Conservation (phyloP, 148 eudicot species). For the Silene uniflora region DNA sequence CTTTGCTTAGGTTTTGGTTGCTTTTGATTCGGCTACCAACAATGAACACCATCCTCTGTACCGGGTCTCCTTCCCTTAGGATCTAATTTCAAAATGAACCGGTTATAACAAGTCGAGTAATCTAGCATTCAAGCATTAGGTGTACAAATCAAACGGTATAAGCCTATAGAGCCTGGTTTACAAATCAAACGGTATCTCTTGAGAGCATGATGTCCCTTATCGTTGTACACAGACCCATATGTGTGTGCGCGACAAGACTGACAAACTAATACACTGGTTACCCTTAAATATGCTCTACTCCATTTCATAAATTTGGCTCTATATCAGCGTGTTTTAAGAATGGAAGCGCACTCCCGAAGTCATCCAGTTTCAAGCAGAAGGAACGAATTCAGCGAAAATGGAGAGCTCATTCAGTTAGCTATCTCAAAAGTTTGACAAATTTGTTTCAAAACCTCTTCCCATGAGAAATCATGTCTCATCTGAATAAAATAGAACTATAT, state of each 20-base stretch:
- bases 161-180: not conserved
- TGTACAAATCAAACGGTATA: too few species aligned
- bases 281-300: not conserved
- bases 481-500: too few species aligned
- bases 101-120: not conserved
- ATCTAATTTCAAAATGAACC: slow-evolving; percentile 33
- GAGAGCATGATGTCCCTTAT: not conserved
- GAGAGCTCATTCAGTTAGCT: not conserved
- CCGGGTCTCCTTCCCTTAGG: slow-evolving; percentile 92
- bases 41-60: slow-evolving; percentile 74
- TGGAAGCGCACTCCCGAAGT: not conserved
- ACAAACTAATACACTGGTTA: not conserved
- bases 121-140: not conserved
- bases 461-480: too few species aligned
- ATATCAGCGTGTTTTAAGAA: too few species aligned
- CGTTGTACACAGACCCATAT: not conserved
- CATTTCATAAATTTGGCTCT: not conserved
- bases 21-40: slow-evolving; percentile 65
- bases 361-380: not conserved
- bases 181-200: not conserved
- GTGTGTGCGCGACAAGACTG: not conserved
- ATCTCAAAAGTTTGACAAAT: too few species aligned
- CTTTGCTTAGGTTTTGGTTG: slow-evolving; percentile 75
- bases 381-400: not conserved
- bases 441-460: too few species aligned